phyloP scores from a whole-genome alignment of 1,284 basidiomycete genomes.

The Rhodotorula sp. region DNA sequence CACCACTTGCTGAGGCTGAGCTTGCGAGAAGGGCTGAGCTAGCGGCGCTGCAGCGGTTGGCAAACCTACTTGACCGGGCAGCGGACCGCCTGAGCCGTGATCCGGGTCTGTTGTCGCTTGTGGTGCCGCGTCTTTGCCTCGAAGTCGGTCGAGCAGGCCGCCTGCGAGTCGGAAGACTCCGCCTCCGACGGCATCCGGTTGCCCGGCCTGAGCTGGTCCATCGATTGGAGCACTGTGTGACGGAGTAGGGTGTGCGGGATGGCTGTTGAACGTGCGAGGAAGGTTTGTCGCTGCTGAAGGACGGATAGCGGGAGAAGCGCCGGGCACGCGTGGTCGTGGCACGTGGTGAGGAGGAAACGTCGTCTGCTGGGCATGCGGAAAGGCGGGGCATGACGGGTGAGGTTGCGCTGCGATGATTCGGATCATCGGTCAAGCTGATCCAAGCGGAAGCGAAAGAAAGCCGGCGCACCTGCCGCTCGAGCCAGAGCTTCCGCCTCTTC shows the following conservation, averaged over 20 bases:
- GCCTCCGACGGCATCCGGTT: neutral
- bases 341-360: no score
- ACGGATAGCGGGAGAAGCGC: neutral
- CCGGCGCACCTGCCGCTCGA: neutral
- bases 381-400: no score
- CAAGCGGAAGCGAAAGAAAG: neutral
- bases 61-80: neutral
- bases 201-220: neutral
- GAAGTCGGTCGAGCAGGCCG: neutral
- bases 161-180: neutral
- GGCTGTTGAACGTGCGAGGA: neutral
- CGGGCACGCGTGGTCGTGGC: neutral
- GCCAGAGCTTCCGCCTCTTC: slow-evolving; percentile 5
- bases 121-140: neutral
- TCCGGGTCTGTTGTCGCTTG: slow-evolving; percentile 1
- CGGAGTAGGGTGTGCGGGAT: no score
- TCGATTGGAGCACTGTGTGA: no score
- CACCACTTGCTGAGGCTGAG: neutral
- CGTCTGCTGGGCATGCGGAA: no score
- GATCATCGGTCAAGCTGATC: neutral
- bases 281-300: no score
- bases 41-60: neutral
- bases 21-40: neutral
- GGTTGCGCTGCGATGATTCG: neutral
- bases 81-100: neutral